Percentiles rank a stretch among this genome's conserved stretches.
Evolutionary conservation across 768 basidiomycete species (phyloP).

Genomic region (Macrolepiota fuliginosa): DNA sequence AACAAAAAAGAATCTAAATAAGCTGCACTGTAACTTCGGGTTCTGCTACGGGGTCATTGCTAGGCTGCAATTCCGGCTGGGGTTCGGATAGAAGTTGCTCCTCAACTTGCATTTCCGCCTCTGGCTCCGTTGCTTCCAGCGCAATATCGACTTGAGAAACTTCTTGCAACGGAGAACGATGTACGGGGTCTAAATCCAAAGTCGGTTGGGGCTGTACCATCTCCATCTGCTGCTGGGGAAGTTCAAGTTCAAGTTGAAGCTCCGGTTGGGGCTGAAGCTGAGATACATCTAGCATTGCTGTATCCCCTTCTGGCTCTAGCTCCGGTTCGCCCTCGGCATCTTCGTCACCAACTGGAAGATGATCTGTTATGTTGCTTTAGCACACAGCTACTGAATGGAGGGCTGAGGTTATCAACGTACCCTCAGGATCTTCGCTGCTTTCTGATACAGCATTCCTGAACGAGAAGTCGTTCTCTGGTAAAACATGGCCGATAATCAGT

Average conservation of each 20-base stretch:
- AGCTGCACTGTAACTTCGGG: neutral
- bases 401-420: neutral
- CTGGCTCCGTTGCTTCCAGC: neutral
- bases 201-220: neutral
- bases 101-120: no score
- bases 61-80: neutral
- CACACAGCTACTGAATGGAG: neutral
- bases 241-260: no score
- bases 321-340: conserved; percentile 12
- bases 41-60: neutral
- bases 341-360: neutral
- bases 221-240: neutral
- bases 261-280: neutral
- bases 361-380: neutral
- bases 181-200: neutral
- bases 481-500: neutral
- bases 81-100: neutral
- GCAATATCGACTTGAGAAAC: neutral
- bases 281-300: neutral
- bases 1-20: neutral
- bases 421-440: conserved; percentile 2
- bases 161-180: neutral
- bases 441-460: conserved; percentile 8
- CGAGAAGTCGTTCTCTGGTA: conserved; percentile 10
- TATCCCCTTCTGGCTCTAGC: neutral